Conservation (phyloP, 2,329 filamentous ascomycete genomes). For the Cordyceps farinosa region DNA sequence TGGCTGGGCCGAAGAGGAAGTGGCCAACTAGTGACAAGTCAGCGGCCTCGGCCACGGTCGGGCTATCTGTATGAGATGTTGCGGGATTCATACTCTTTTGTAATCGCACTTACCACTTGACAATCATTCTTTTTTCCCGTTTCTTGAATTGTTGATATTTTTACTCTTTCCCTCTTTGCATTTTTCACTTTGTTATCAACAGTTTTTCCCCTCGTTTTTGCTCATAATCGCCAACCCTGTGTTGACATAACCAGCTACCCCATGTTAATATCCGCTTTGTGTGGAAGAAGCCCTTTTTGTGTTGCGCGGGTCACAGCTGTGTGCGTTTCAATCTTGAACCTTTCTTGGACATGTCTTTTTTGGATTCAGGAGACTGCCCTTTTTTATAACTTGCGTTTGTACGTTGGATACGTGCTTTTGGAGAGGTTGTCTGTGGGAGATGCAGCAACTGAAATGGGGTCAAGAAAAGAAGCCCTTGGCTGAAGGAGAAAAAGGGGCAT, state of each 20-base stretch:
- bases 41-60: constrained; percentile 19
- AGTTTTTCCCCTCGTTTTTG: constrained; percentile 14
- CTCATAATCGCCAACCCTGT: constrained; percentile 12
- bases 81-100: constrained; percentile 21
- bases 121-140: constrained; percentile 19
- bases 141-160: constrained; percentile 15
- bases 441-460: neutral
- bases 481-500: neutral
- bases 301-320: constrained; percentile 1
- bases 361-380: neutral
- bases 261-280: constrained; percentile 29
- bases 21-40: constrained; percentile 47
- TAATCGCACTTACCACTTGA: constrained; percentile 22
- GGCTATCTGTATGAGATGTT: constrained; percentile 3
- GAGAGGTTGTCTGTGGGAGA: neutral
- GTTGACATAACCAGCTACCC: constrained; percentile 15
- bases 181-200: constrained; percentile 11
- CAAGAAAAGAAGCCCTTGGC: neutral
- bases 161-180: neutral
- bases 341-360: constrained; percentile 16
- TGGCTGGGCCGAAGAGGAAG: constrained; percentile 66
- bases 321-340: neutral
- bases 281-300: neutral
- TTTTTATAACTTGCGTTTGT: neutral
- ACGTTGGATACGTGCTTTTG: constrained; percentile 13